Base-by-base conservation (phyloP, 805 yeast species). In the Monosporozyma servazzii region DNA sequence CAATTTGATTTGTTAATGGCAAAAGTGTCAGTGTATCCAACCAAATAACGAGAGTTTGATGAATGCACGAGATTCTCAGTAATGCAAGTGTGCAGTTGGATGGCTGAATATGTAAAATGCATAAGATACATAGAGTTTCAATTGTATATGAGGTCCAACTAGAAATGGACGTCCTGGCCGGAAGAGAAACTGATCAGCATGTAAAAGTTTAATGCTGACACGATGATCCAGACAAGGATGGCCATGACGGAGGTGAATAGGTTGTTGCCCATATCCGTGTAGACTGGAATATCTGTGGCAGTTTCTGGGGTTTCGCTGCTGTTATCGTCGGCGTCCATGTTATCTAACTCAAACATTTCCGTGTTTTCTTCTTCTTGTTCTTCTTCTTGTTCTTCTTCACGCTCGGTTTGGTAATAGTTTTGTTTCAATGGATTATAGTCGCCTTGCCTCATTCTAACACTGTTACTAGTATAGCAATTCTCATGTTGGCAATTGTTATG, bases 191-290 rank as follows among this genome's bases (percentile, higher is more conserved):
- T 73, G 18, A 76, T 68, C 45, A 80, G 59, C 55, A 80, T 64
- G 62, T 84, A 89, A 48, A 85, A 75, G 64, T 90, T 90, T 58
- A 88, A 72, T 15, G 75, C 75, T 0, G 85, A 71, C 31, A 90
- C 79, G 48, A 83, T 76, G 1, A 79, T 54, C 93, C 96, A 89
- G 5, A 89, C 77, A 0, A 73, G 21, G 1, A 79, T 64, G 0
- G 86, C 86, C 1, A 76, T 49, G 0, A 73, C 52, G 1, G 81
- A 78, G 44, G 81, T 75, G 13, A 78, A 49, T 67, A 73, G 68
- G 18, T 71, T 62, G 53, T 74, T 74, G 43, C 74, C 70, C 74
- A 74, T 72, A 52, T 74, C 76, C 47, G 59, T 62, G 55, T 66
- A 70, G 23, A 54, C 52, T 17, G 53, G 53, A 3, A 39, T 23